Evolutionary conservation across 1,284 basidiomycete genomes (phyloP).

Genomic region (Vanrija sp.): DNA sequence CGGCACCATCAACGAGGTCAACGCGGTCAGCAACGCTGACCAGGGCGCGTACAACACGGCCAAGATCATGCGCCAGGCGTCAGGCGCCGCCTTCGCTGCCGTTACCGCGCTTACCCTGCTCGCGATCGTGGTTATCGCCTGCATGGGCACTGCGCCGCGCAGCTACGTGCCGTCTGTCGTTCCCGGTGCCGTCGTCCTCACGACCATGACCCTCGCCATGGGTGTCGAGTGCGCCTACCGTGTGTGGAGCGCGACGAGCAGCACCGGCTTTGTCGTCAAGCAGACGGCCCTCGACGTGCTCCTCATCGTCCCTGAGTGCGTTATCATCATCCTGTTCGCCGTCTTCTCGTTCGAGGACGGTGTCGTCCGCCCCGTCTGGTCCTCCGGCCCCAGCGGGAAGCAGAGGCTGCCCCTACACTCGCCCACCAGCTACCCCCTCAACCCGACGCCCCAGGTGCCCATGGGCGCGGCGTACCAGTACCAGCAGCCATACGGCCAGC

Average conservation of each 20-base stretch:
- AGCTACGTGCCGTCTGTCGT: too few relatives aligned
- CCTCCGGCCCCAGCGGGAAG: too few relatives aligned
- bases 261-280: not conserved
- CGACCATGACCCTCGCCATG: not conserved
- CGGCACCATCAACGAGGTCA: not conserved
- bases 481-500: too few relatives aligned
- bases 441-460: too few relatives aligned
- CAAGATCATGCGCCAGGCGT: not conserved
- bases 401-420: too few relatives aligned
- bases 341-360: too few relatives aligned
- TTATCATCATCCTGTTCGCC: not conserved
- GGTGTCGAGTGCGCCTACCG: not conserved
- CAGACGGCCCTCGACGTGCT: not conserved
- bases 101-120: not conserved
- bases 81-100: not conserved
- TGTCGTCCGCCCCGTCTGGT: too few relatives aligned
- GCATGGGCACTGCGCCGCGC: too few relatives aligned
- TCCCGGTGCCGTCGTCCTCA: not conserved
- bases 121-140: not conserved
- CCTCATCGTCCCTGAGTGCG: not conserved
- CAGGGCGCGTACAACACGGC: not conserved
- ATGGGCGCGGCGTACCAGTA: too few relatives aligned
- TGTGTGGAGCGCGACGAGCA: not conserved
- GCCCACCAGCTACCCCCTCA: too few relatives aligned
- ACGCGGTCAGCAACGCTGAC: not conserved